Evolutionary conservation across 2,329 filamentous ascomycete genomes (phyloP).

Genomic region (Verticillium nubilum): DNA sequence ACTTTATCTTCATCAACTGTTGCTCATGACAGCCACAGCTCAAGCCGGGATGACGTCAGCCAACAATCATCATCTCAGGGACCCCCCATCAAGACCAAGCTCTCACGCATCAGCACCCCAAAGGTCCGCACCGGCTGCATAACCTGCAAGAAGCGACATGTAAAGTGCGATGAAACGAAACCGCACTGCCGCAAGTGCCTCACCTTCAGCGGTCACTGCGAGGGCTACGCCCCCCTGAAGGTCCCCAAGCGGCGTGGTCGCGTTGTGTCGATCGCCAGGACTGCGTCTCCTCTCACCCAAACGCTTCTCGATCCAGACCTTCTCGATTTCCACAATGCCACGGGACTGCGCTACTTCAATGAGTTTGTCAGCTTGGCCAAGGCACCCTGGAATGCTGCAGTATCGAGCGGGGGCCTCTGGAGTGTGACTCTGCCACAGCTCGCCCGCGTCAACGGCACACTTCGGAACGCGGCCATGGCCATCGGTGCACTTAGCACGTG

Average conservation of each 20-base stretch:
- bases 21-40: no score
- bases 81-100: slow-evolving; percentile 4
- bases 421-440: slow-evolving; percentile 23
- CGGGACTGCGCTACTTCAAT: slow-evolving; percentile 18
- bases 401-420: slow-evolving; percentile 20
- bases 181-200: slow-evolving; percentile 13
- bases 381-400: slow-evolving; percentile 21
- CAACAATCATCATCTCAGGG: background rate
- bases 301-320: slow-evolving; percentile 9
- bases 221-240: slow-evolving; percentile 7
- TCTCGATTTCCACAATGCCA: slow-evolving; percentile 12
- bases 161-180: slow-evolving; percentile 14
- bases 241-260: background rate
- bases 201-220: slow-evolving; percentile 7
- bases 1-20: no score
- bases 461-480: slow-evolving; percentile 24
- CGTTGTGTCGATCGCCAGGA: background rate
- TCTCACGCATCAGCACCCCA: slow-evolving; percentile 8
- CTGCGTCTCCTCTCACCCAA: slow-evolving; percentile 5
- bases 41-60: no score
- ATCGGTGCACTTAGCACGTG: slow-evolving; percentile 23
- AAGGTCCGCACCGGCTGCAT: slow-evolving; percentile 14
- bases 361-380: slow-evolving; percentile 23
- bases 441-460: slow-evolving; percentile 16
- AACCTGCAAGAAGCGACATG: slow-evolving; percentile 13